Evolutionary conservation across 768 basidiomycete genomes (phyloP), one percentile per base, ranked within the genome.

Genomic region (Amanita jacksonii): DNA sequence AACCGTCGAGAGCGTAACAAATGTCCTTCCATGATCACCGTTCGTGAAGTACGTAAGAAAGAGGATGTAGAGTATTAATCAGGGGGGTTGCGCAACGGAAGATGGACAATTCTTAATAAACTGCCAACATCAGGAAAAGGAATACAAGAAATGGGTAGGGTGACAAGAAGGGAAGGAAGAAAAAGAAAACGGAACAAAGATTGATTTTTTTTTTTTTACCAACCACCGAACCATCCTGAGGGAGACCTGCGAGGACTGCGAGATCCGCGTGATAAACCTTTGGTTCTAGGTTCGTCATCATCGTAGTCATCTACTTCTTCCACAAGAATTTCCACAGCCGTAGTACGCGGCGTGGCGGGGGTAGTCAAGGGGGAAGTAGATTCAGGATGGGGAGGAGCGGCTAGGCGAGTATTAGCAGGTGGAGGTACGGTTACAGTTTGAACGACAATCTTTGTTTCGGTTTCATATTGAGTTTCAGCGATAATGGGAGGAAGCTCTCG

Each of bases 351-450:
- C 57, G 77, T 78, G 4, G 70, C 68, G n/a, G 77, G 69, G 5
- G 74, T 72, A 27, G 74, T 69, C 8, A 73, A 67, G n/a, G 73
- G 64, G 16, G 73, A 74, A 22, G 69, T 68, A 5, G 71, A 72
- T 55, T 82, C 77, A 5, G 86, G 86, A 22, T 76, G 74, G 16
- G 86, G 85, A 52, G 74, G 72, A 22, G 82, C 77, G 47, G 79
- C 86, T 53, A 74, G 72, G 49, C 85, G 84, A 40, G 85, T 87
- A 57, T 77, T 83, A 55, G 85, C 80, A 49, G 86, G 85, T 20
- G 83, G 75, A 36, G 83, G 84, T 50, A 82, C 74, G 41, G 76
- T 76, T 54, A 82, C 73, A 50, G 79, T 78, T 60, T 76, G 68
- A 49, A 82, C 65, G 43, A 81, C 64, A 35, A 76, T 83, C 67